Evolutionary conservation across 176 grass and related monocot genomes (phyloP).

Genomic region (Paspalum notatum): DNA sequence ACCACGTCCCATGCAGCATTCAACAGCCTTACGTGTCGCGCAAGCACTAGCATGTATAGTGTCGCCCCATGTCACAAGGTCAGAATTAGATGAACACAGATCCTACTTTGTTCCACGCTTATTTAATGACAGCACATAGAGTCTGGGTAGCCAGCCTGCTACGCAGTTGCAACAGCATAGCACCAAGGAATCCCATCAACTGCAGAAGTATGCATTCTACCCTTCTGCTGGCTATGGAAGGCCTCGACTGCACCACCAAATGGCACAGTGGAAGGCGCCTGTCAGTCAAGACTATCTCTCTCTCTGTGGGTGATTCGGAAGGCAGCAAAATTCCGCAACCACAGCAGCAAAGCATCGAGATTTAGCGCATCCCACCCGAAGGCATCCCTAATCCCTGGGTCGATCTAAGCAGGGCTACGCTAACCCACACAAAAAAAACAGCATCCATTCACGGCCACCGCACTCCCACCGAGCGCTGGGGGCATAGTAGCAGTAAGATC

Average conservation of each 20-base stretch:
- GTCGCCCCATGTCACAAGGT: neutral
- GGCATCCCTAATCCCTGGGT: constrained; percentile 2
- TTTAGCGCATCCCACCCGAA: constrained; percentile 31
- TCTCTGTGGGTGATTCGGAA: constrained; percentile 41
- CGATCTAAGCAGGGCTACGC: constrained; percentile 43
- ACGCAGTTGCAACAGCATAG: neutral
- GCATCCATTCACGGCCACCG: constrained; percentile 24
- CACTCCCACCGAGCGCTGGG: constrained; percentile 22
- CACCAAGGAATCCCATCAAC: neutral
- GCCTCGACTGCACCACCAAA: constrained; percentile 13
- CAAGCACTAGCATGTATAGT: neutral
- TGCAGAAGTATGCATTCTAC: neutral
- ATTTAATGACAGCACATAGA: constrained; percentile 2
- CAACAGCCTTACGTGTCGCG: neutral
- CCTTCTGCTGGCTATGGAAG: neutral
- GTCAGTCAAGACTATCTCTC: constrained; percentile 20
- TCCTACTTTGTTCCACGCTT: neutral
- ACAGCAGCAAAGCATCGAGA: constrained; percentile 20
- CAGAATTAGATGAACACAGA: neutral
- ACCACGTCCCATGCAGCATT: constrained; percentile 8
- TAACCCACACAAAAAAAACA: neutral
- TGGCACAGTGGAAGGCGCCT: constrained; percentile 15
- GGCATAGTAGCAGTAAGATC: constrained; percentile 48
- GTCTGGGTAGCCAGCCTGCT: neutral
- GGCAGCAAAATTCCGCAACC: constrained; percentile 23